Conservation (phyloP, 257 asterid genomes). For the Thymus mandschuricus region DNA sequence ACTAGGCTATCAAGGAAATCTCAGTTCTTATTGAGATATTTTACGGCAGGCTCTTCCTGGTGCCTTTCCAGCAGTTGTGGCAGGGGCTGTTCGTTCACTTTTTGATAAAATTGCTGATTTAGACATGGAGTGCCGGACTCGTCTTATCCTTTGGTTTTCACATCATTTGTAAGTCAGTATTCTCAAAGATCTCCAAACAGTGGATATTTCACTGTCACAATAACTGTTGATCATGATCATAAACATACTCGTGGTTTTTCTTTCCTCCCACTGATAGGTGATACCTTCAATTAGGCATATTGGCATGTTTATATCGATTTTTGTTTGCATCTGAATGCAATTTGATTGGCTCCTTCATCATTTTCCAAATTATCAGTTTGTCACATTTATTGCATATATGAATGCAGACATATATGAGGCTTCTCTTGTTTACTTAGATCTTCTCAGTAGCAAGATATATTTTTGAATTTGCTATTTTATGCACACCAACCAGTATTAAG, state of each 20-base stretch:
- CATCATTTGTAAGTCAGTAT: slow-evolving; percentile 87
- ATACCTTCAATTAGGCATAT: slow-evolving; percentile 4
- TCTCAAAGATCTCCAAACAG: slow-evolving; percentile 2
- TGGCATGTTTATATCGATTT: not conserved
- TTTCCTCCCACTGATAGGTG: not conserved
- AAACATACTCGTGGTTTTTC: not conserved
- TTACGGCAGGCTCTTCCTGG: slow-evolving; percentile 94
- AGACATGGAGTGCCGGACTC: slow-evolving; percentile 97
- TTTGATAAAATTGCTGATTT: slow-evolving; percentile 87
- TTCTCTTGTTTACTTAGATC: slow-evolving; percentile 4
- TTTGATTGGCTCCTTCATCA: not conserved
- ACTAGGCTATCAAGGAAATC: slow-evolving; percentile 22
- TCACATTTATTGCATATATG: not conserved
- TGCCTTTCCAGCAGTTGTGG: slow-evolving; percentile 98
- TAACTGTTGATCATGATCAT: not conserved
- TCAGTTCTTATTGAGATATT: slow-evolving; percentile 30
- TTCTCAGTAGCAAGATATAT: slow-evolving; percentile 4
- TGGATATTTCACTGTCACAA: not conserved
- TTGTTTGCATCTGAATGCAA: slow-evolving; percentile 17
- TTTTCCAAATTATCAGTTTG: slow-evolving; percentile 9
- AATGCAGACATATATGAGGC: not conserved
- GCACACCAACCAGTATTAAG: not conserved
- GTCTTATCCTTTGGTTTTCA: slow-evolving; percentile 97
- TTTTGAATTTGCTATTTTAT: slow-evolving; percentile 17
- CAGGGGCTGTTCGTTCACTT: slow-evolving; percentile 98